Conservation (phyloP, 495 filamentous ascomycete genomes). For the Penicillium coffeae region DNA sequence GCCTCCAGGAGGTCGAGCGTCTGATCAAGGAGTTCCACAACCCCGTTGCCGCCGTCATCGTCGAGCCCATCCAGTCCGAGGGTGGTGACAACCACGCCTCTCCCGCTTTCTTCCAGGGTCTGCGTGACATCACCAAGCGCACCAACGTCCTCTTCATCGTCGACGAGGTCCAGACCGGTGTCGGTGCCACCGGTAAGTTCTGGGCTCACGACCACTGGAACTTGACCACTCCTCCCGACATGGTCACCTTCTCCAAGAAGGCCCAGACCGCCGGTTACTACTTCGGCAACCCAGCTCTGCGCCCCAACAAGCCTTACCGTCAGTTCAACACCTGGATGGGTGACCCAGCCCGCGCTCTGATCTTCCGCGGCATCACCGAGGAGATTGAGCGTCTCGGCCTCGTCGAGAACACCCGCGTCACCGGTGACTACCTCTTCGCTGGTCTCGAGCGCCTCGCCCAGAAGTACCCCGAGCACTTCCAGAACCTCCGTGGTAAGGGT, state of each 20-base stretch:
- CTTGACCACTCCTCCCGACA: slow-evolving; percentile 80
- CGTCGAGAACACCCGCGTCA: slow-evolving; percentile 73
- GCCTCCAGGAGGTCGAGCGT: slow-evolving; percentile 83
- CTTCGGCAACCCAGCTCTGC: slow-evolving; percentile 78
- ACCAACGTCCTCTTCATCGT: slow-evolving; percentile 91
- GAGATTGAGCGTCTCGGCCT: slow-evolving; percentile 81
- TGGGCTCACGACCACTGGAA: slow-evolving; percentile 99
- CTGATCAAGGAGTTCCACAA: slow-evolving; percentile 78
- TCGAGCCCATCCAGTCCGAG: slow-evolving; percentile 97
- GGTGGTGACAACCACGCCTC: slow-evolving; percentile 98
- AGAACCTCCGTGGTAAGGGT: slow-evolving; percentile 88
- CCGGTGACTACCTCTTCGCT: slow-evolving; percentile 78
- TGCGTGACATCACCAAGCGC: slow-evolving; percentile 81
- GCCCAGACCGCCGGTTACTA: slow-evolving; percentile 98
- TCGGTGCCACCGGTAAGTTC: slow-evolving; percentile 90
- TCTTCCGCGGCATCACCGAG: slow-evolving; percentile 88
- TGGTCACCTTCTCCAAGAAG: slow-evolving; percentile 99
- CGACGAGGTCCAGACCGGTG: slow-evolving; percentile 96
- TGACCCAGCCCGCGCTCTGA: slow-evolving; percentile 82
- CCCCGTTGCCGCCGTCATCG: slow-evolving; percentile 83
- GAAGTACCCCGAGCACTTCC: slow-evolving; percentile 78
- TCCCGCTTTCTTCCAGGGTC: slow-evolving; percentile 83
- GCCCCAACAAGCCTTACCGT: slow-evolving; percentile 98
- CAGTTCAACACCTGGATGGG: slow-evolving; percentile 99
- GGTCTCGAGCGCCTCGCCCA: slow-evolving; percentile 65